Evolutionary conservation across 192 early-diverging fungal species (phyloP), one percentile per base, ranked within the genome.

Genomic region (Chytriomyces sp.): DNA sequence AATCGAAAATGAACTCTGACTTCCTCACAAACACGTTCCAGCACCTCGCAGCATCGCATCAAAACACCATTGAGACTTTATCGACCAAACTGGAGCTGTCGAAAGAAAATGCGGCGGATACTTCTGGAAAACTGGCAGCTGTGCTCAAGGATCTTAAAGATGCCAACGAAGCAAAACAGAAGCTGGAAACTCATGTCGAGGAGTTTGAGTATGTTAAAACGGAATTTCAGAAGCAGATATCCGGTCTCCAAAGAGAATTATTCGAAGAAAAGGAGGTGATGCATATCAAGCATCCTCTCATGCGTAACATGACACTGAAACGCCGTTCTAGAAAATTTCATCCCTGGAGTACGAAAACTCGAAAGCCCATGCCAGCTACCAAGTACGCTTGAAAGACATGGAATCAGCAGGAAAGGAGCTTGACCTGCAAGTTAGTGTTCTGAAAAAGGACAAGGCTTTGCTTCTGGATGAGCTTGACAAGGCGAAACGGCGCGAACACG

Each of bases 401-500:
- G 87, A 89, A 49, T 69, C 82, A 4, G 50, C 64, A 9, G 47
- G 66, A 11, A 71, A 77, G 35, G 83, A 86, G 26, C 64, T 80
- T 5, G 82, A 84, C 23, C 35, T 87, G 20, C 64, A 82, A 57
- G 64, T 78, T 6, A 79, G 85, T 45, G 74, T 85, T n/a, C 53
- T 83, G 44, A 80, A 75, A 35, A 80, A 81, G 23, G 87, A 89
- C 72, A 85, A 85, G 57, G 13, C 46, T 8, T 64, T 82, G 16
- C 73, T 89, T 8, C 16, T 85, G 45, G 85, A 86, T 23, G 85
- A 89, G 20, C 50, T 87, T 24, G 79, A 82, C 18, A 82, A 82
- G 67, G 64, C 24, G 7, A 81, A 81, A 63, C 83, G 85, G 57
- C 77, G 77, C 24, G 79, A 82, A 59, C 69, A 75, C 68, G 53